Evolutionary conservation across 257 asterid species (phyloP), one percentile per base, ranked within the genome.

Genomic region (Primulina huaijiensis): DNA sequence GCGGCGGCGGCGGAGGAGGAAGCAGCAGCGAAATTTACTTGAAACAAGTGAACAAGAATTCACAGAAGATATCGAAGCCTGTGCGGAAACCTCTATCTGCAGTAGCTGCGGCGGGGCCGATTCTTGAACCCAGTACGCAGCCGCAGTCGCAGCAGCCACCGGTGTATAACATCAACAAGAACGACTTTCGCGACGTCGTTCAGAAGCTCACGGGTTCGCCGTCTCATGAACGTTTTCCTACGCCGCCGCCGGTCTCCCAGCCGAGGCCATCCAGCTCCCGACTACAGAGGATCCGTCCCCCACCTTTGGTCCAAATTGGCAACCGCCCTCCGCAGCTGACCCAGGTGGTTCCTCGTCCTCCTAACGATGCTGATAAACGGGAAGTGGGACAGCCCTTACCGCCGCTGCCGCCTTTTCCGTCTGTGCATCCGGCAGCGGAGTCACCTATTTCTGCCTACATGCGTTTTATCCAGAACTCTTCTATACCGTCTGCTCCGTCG

Each of bases 181-280:
- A 81, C 69, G 96, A 91, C 74, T 91, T 91, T 76, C 89, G 96
- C 3, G 93, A 89, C 61, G 93, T 91, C 29, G 97, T 91, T 52
- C 97, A 91, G 89, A 82, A 79, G 80, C 97, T 91, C 62, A 91
- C 97, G 4, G 96, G 97, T 21, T 86, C 95, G 0, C 96, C 93
- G 60, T 88, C 93, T 0, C 88, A 87, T 70, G 96, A 88, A 76
- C 80, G 95, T 11, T 52, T 73, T 7, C 38, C 90, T 27, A 40
- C 95, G 9, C 71, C 93, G 3, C 90, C 94, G 8, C 81, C 85
- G 9, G 80, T 72, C 1, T 60, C 84, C 9, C 88, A 76, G 6
- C 73, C 95, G 0, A 87, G 88, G 67, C 85, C 90, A 0, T 77
- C 84, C 3, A 89, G 92, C 74, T 91, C 97, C 3, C 75, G 97